A percentile compares a stretch with the other conserved stretches of the same genome.
Conservation (phyloP, 495 filamentous ascomycete species). For the Aspergillus cavernicola region DNA sequence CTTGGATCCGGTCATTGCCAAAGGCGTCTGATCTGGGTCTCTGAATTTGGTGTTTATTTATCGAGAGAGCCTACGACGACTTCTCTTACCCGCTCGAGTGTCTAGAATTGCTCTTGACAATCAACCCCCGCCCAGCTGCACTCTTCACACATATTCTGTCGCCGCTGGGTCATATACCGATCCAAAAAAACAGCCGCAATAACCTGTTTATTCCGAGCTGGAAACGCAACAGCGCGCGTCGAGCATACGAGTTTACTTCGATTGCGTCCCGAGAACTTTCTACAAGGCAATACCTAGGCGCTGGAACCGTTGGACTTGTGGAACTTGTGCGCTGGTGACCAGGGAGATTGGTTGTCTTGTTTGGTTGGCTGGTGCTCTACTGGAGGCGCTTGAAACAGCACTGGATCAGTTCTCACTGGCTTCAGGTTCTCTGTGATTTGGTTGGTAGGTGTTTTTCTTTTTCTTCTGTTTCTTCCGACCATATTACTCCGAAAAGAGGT, state of each 20-base stretch:
- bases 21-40: too few relatives aligned
- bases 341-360: background rate
- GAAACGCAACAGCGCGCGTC: background rate
- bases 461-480: background rate
- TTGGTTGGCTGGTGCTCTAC: background rate
- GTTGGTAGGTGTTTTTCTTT: constrained; percentile 5
- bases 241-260: background rate
- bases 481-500: background rate
- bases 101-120: background rate
- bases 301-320: background rate
- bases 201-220: background rate
- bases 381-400: background rate
- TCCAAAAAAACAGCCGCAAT: background rate
- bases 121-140: background rate
- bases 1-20: background rate
- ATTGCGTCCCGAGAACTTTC: background rate
- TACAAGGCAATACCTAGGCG: background rate
- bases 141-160: background rate
- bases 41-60: background rate
- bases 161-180: background rate
- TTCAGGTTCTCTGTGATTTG: background rate
- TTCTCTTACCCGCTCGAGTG: background rate
- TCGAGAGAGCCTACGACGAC: background rate
- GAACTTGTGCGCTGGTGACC: background rate
- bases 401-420: background rate